These are phyloP conservation scores for Tuber aestivum DNA, from an alignment of 495 filamentous ascomycete genomes.

Conservation along the genomic window DNA sequence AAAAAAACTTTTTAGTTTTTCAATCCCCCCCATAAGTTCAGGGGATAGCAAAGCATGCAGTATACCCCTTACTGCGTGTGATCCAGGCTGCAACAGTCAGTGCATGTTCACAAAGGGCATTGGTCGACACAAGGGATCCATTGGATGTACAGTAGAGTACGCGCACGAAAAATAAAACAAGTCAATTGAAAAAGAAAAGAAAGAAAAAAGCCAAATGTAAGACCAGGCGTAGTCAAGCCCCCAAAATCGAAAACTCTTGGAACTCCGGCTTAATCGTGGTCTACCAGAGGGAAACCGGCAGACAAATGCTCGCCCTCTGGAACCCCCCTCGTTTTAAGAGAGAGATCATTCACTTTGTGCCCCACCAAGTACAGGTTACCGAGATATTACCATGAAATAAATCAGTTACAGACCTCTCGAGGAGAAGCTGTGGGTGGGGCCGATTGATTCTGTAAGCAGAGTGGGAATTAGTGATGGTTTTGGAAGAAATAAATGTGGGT, in stretches of 20 bases:
- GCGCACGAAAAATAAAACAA: background rate
- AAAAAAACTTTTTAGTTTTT: background rate
- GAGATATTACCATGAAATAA: constrained; percentile 36
- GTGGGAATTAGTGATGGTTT: background rate
- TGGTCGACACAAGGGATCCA: background rate
- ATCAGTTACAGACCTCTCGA: constrained; percentile 32
- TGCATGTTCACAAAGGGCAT: background rate
- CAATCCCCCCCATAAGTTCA: background rate
- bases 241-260: constrained; percentile 21
- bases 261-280: constrained; percentile 39
- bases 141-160: background rate
- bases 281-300: constrained; percentile 31
- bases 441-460: background rate
- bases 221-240: constrained; percentile 36
- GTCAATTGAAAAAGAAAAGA: background rate
- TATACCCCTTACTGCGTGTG: background rate
- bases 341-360: constrained; percentile 27
- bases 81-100: constrained; percentile 1
- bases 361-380: constrained; percentile 24
- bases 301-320: constrained; percentile 34
- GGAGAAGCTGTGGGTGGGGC: constrained; percentile 29
- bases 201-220: constrained; percentile 16
- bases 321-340: constrained; percentile 8
- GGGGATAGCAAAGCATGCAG: background rate
- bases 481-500: background rate